Base-by-base conservation (phyloP, 495 filamentous ascomycete genomes). In the Aspergillus kassunensis region DNA sequence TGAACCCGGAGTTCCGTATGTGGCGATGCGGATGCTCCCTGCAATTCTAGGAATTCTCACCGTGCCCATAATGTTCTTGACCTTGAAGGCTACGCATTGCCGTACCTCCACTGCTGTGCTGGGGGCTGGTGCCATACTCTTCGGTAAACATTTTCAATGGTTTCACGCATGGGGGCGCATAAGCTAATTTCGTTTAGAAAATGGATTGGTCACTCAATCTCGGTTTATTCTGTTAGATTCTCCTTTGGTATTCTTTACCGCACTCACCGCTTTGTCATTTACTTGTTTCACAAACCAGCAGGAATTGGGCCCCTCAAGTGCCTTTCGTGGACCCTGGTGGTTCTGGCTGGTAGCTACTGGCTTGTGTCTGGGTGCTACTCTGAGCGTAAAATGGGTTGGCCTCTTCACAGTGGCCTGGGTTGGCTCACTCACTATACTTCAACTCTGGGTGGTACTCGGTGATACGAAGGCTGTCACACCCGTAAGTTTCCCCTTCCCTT, bases 351-450 rank as follows among this genome's bases (percentile, higher is more conserved):
- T 76, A 34, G 82, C 87, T 60, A 97, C 89, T 18, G 93, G 93
- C 48, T 70, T 97, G 21, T 85, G 85, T 12, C 78, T 98, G 37
- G 93, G 93, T 55, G 89, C 91, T 35, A 98, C 93, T 1, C 80
- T 89, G 51, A 97, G 92, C 70, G 89, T 97, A 51, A 98, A 98
- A 76, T 98, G 93, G 93, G 93, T 98, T 63, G 93, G 93, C 29
- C 76, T 98, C 39, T 97, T 97, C 75, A 98, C 93, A 37, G 97
- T 97, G 67, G 93, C 92, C 18, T 98, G 93, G 93, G 91, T 98
- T 63, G 93, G 93, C 41, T 83, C 79, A 63, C 80, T 98, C 71
- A 98, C 93, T 15, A 66, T 90, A 39, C 72, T 97, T 15, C 93
- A 98, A 72, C 75, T 98, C 24, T 98, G 93, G 93, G 83, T 95